Base-by-base conservation (phyloP, 768 basidiomycete genomes). In the Psilocybe tampanensis region DNA sequence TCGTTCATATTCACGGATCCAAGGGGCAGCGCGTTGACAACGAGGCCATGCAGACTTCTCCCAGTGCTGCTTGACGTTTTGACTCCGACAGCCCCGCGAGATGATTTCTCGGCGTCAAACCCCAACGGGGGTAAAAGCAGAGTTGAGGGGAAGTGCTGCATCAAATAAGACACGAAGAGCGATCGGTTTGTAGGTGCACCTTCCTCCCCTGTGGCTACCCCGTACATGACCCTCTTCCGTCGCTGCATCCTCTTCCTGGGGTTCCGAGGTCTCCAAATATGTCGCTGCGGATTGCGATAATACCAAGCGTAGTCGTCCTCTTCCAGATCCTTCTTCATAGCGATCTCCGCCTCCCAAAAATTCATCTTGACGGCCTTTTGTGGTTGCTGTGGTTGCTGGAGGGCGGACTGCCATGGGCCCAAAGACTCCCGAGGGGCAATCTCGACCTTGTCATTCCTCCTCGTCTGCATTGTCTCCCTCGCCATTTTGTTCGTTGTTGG, bases 291-390 rank as follows among this genome's bases (percentile, higher is more conserved):
- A 41, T 67, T 61, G 13, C 54, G 48, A 49, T 62, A 58, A 39
- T 67, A 67, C 66, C 66, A 67, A 3, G 64, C 55, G 32, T 67
- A 60, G 21, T 67, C 66, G 58, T 66, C 65, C 9, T 67, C 66
- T 17, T 64, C 64, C 9, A 55, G 45, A 9, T 60, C 62, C 12
- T 17, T 45, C 26, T 57, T 26, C n/a, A 49, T 41, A 44, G 57
- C 57, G 18, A 34, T 15, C 17, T 58, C 57, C 8, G 57, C 57
- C 23, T 53, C 57, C 39, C 47, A 22, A 15, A 58, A 34, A 11
- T 44, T 43, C 43, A 15, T 11, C 29, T 26, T 53, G 6, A 29
- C 17, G 8, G 23, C 8, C 45, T 32, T 21, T 44, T 51, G 41
- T n/a, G 18, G 36, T 13, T 39, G 36, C n/a, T 39, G 36, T 13